These are phyloP conservation scores for Phytophthora lateralis DNA, from an alignment of 352 stramenopile genomes.

Conservation along the genomic window DNA sequence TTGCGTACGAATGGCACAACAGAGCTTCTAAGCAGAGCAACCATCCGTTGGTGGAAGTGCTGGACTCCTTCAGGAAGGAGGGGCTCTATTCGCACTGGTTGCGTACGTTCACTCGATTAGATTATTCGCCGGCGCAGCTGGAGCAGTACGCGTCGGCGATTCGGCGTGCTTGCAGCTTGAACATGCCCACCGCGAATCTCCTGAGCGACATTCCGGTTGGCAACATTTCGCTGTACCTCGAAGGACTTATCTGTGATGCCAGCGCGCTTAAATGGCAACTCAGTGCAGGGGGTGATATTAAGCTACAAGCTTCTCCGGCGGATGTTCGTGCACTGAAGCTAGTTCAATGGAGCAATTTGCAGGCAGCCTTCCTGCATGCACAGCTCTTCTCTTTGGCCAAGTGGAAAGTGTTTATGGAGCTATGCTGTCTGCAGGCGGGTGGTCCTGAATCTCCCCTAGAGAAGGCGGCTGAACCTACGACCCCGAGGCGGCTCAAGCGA, in stretches of 20 bases:
- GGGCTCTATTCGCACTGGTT: constrained; percentile 74
- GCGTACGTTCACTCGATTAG: constrained; percentile 64
- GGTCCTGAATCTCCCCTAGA: constrained; percentile 5
- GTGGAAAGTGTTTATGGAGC: constrained; percentile 81
- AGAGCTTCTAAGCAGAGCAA: constrained; percentile 32
- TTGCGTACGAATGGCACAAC: constrained; percentile 71
- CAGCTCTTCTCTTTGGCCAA: constrained; percentile 56
- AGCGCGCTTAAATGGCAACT: constrained; percentile 42
- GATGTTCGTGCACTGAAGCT: constrained; percentile 44
- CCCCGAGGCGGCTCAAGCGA: constrained; percentile 39
- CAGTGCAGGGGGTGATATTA: constrained; percentile 26
- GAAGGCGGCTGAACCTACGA: constrained; percentile 7
- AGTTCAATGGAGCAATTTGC: constrained; percentile 60
- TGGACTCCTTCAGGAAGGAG: constrained; percentile 68
- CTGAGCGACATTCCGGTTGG: constrained; percentile 21
- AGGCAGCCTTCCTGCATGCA: constrained; percentile 54
- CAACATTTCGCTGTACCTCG: constrained; percentile 29
- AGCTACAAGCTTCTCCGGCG: constrained; percentile 24
- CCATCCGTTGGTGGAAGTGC: constrained; percentile 49
- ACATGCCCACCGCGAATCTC: constrained; percentile 11
- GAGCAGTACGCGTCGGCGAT: constrained; percentile 29
- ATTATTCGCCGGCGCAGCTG: constrained; percentile 48
- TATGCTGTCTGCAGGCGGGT: constrained; percentile 57
- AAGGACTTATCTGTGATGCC: constrained; percentile 37
- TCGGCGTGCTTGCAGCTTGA: constrained; percentile 21